Conservation (phyloP, 495 filamentous ascomycete genomes). For the Collariella sp. region DNA sequence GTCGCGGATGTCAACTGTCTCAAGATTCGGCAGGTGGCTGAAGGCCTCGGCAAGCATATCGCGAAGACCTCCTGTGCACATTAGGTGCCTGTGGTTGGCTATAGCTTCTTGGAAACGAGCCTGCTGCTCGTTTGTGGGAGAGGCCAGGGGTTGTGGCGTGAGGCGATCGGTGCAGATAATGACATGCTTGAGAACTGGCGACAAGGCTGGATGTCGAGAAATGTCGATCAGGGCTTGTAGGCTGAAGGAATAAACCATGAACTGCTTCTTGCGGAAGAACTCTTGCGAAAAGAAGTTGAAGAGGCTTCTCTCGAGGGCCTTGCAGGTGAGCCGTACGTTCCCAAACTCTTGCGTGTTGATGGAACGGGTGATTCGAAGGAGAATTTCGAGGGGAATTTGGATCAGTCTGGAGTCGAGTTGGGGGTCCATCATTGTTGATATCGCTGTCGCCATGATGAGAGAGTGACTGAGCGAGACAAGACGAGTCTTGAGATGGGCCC, state of each 20-base stretch:
- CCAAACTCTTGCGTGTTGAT: conserved; percentile 41
- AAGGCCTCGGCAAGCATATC: conserved; percentile 46
- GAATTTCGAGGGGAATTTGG: conserved; percentile 33
- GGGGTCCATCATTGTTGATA: not conserved
- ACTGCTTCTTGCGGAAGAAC: conserved; percentile 50
- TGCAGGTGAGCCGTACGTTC: conserved; percentile 39
- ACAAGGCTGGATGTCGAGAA: conserved; percentile 39
- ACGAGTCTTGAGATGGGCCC: no score
- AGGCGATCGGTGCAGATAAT: conserved; percentile 38
- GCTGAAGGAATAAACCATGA: conserved; percentile 42
- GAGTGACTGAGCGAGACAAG: no score
- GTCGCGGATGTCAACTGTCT: conserved; percentile 43
- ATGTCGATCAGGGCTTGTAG: conserved; percentile 46
- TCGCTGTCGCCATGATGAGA: not conserved
- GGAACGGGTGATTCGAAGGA: conserved; percentile 33
- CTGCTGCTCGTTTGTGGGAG: not conserved
- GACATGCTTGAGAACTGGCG: conserved; percentile 35
- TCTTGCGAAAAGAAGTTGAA: conserved; percentile 41
- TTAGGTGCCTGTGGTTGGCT: conserved; percentile 26
- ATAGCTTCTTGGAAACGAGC: not conserved
- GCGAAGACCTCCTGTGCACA: conserved; percentile 30
- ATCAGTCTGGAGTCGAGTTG: conserved; percentile 11
- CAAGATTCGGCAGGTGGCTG: conserved; percentile 37
- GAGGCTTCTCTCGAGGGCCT: conserved; percentile 33
- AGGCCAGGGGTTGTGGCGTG: no score